Base-by-base conservation (phyloP, 352 stramenopile species). In the Phytophthora fragariae region DNA sequence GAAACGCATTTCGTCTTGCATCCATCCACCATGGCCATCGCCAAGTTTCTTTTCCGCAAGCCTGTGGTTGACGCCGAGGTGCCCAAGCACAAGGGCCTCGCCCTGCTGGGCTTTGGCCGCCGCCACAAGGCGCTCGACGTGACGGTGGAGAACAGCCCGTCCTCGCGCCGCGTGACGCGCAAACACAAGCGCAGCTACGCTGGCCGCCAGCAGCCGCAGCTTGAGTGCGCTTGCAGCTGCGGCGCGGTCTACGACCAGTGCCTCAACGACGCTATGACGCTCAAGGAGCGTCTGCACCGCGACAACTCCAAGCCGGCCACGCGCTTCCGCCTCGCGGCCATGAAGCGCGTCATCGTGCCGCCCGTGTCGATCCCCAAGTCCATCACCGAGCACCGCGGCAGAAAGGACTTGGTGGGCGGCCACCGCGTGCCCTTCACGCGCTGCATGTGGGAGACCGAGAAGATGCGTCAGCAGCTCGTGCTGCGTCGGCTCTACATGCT, bases 361-460 rank as follows among this genome's bases (percentile, higher is more conserved):
- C 84, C 84, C 1, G 81, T 92, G 8, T 73, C 79, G 31, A 85
- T 91, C 63, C 85, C 85, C 10, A 81, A 80, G 70, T 73, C 68
- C 10, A 80, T 92, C 19, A 78, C 81, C 33, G 72, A 79, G 39
- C 74, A 78, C 53, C 62, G 62, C 41, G 78, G 81, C 37, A 72
- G 76, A 33, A 75, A 77, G 31, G 80, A 84, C 15, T 60, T 86
- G 27, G 85, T 92, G 33, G 77, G 70, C 31, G 85, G 85, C 55
- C 82, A 86, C 65, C 87, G 84, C 47, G 82, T 92, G 68, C 83
- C 85, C 15, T 88, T 87, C 72, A 89, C 82, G 27, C 80, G 81
- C 33, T 65, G 84, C 65, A 92, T 92, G 84, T 92, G 82, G 82
- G 79, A 90, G 71, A 90, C 86, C 50, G 72, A 80, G 56, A 92